Conservation (phyloP, 2,329 filamentous ascomycete species). For the Diaporthe humulicola region DNA sequence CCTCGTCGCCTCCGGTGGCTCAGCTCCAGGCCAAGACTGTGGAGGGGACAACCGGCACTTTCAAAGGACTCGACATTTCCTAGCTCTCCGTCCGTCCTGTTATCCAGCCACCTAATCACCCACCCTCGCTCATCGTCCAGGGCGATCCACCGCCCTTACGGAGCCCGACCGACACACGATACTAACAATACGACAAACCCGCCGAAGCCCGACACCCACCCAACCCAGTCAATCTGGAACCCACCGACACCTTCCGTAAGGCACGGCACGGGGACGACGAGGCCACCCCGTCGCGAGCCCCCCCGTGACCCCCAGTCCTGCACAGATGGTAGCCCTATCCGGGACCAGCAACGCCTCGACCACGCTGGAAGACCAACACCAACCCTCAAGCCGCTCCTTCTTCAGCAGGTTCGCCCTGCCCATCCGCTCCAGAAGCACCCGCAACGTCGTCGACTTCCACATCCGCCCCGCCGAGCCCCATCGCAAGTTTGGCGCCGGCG, state of each 20-base stretch:
- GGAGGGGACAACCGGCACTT: slow-evolving; percentile 16
- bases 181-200: slow-evolving; percentile 14
- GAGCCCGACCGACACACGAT: slow-evolving; percentile 33
- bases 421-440: slow-evolving; percentile 63
- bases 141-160: slow-evolving; percentile 3
- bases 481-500: slow-evolving; percentile 81
- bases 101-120: slow-evolving; percentile 1
- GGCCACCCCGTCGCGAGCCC: slow-evolving; percentile 35
- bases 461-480: slow-evolving; percentile 83
- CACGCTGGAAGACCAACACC: slow-evolving; percentile 53
- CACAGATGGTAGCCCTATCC: slow-evolving; percentile 61
- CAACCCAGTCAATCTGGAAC: slow-evolving; percentile 15
- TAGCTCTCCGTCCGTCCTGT: neutral
- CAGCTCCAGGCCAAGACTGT: slow-evolving; percentile 28
- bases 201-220: slow-evolving; percentile 12
- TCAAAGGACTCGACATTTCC: slow-evolving; percentile 6
- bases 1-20: slow-evolving; percentile 31
- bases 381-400: slow-evolving; percentile 58
- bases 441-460: slow-evolving; percentile 83
- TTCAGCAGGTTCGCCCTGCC: slow-evolving; percentile 67
- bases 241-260: slow-evolving; percentile 15
- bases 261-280: slow-evolving; percentile 35
- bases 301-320: slow-evolving; percentile 41
- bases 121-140: slow-evolving; percentile 5
- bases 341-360: slow-evolving; percentile 55